Evolutionary conservation across 2,329 filamentous ascomycete genomes (phyloP), one percentile per base, ranked within the genome.

Genomic region (Ascochyta rabiei): DNA sequence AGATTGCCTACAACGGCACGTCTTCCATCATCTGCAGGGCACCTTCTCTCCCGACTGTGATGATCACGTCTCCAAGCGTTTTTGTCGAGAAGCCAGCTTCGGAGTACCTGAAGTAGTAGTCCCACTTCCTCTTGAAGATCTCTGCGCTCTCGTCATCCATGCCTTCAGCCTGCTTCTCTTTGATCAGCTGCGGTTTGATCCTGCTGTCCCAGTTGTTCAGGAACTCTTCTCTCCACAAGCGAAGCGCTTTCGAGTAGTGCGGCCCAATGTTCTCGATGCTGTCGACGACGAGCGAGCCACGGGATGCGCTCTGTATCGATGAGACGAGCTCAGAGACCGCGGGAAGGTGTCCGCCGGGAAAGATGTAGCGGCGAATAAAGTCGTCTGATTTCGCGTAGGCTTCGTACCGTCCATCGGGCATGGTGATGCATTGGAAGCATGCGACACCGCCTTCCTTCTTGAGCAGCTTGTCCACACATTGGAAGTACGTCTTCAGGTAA

Each of bases 291-390:
- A 91, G 77, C 0, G 82, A 83, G 0, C 85, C 84, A 9, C 79
- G 73, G 0, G 86, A 88, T 30, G 85, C 85, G 23, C 79, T 78
- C 35, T 80, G 82, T 59, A 91, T 87, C 30, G 86, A 69, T 82
- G 84, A 66, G 75, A 87, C n/a, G 75, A 87, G 55, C 78, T 97
- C 66, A 80, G 86, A 62, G 76, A 88, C 52, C 83, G 91, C 37
- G 77, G 90, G 66, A 69, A 91, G 76, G 66, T 91, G 87, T 0
- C 89, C 89, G n/a, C 89, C 88, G 0, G 89, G 89, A 73, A 92
- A 91, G 49, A 91, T 91, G 74, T 91, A 90, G 58, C 86, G 85
- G 53, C 87, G 84, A 68, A 91, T 90, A 73, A 91, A 91, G 68
- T 90, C 88, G 70, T 89, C 85, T 2, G 83, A 82, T 63, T 82